Evolutionary conservation across 208 protist genomes (phyloP).

Genomic region (Herpetomonas tarakana): DNA sequence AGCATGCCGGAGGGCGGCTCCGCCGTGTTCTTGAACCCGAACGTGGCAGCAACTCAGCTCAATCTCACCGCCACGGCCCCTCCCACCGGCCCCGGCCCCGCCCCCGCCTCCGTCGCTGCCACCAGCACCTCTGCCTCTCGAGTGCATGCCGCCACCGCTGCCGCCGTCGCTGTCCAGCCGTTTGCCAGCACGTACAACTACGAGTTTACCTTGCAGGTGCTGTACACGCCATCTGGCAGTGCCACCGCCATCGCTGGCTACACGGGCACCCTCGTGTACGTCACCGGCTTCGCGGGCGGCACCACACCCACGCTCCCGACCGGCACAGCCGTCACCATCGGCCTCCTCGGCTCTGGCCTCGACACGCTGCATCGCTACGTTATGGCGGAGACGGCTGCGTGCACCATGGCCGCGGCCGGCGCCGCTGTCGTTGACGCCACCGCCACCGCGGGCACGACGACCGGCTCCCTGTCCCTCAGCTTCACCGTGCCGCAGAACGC

Average conservation of each 20-base stretch:
- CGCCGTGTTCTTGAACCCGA: slow-evolving; percentile 6
- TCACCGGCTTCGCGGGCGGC: slow-evolving; percentile 15
- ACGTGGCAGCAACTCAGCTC: slow-evolving; percentile 20
- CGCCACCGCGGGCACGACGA: slow-evolving; percentile 8
- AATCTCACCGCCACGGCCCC: slow-evolving; percentile 28
- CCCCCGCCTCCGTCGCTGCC: background rate
- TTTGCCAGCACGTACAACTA: slow-evolving; percentile 22
- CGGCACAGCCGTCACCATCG: slow-evolving; percentile 1
- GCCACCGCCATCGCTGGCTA: slow-evolving; percentile 19
- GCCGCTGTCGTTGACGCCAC: slow-evolving; percentile 15
- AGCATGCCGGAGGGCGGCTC: slow-evolving; percentile 56
- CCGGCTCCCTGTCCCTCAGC: slow-evolving; percentile 29
- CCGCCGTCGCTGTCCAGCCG: too few relatives aligned
- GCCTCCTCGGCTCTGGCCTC: slow-evolving; percentile 50
- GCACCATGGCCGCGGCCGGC: slow-evolving; percentile 15
- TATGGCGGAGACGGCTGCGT: slow-evolving; percentile 28
- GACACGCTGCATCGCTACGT: slow-evolving; percentile 59
- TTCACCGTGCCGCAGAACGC: slow-evolving; percentile 23
- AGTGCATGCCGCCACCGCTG: background rate
- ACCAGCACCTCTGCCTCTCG: background rate
- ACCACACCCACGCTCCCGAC: slow-evolving; percentile 21
- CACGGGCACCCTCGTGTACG: slow-evolving; percentile 49
- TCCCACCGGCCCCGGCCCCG: slow-evolving; percentile 5
- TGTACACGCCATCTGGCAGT: slow-evolving; percentile 8
- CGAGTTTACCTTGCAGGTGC: slow-evolving; percentile 34